A percentile compares a stretch with the other conserved stretches of the same genome.
Conservation (phyloP, 208 protist species). For the Trypanosoma congolense region DNA sequence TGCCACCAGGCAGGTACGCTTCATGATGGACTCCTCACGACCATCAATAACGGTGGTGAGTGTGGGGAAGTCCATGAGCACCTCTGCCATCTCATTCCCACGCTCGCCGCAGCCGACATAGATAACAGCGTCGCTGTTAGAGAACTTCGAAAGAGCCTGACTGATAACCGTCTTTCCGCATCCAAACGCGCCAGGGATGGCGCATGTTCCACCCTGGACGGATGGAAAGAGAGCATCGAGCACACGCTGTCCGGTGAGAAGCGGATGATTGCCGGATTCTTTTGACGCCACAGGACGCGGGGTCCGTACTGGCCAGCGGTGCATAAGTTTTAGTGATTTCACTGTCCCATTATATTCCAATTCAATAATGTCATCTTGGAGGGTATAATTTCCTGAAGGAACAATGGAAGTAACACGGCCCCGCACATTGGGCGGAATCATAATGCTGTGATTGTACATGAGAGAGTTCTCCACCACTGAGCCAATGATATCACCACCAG, state of each 20-base stretch:
- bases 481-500: slow-evolving; percentile 97
- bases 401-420: slow-evolving; percentile 94
- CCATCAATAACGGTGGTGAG: slow-evolving; percentile 94
- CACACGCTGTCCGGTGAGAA: slow-evolving; percentile 99
- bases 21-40: slow-evolving; percentile 98
- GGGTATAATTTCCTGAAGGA: slow-evolving; percentile 90
- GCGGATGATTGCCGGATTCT: slow-evolving; percentile 93
- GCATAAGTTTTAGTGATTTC: slow-evolving; percentile 91
- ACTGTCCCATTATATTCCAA: slow-evolving; percentile 90
- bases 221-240: slow-evolving; percentile 99
- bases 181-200: slow-evolving; percentile 99
- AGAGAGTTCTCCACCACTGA: slow-evolving; percentile 96
- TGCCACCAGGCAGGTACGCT: slow-evolving; percentile 99
- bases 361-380: slow-evolving; percentile 91
- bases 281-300: slow-evolving; percentile 94
- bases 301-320: slow-evolving; percentile 97
- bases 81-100: slow-evolving; percentile 99
- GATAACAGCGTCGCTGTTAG: slow-evolving; percentile 99
- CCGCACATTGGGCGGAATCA: slow-evolving; percentile 93
- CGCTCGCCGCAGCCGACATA: slow-evolving; percentile 99
- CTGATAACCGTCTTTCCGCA: slow-evolving; percentile 99
- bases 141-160: slow-evolving; percentile 99
- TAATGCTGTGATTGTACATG: slow-evolving; percentile 95
- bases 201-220: slow-evolving; percentile 99
- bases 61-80: slow-evolving; percentile 99